Evolutionary conservation across 164 flowering plant species (phyloP), one percentile per base, ranked within the genome.

Genomic region (Umbellularia californica): DNA sequence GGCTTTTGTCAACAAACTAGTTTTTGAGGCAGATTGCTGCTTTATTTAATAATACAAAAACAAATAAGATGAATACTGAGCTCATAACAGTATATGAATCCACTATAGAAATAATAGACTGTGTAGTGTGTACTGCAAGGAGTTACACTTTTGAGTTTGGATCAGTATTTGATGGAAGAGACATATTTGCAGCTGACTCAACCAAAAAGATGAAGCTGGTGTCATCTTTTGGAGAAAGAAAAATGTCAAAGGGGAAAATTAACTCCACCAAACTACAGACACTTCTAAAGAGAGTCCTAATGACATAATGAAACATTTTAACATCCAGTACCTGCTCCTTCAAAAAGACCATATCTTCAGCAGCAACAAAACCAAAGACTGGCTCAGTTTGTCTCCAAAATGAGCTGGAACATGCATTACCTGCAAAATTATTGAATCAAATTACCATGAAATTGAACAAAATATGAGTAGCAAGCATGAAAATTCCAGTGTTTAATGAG

Each of bases 311-410:
- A 15, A 55, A 41, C 47, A 41, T 7, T 41, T 41, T 41, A 41
- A 5, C 47, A 41, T 27, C n/a, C 58, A 72, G 65, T 64, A 89
- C 98, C 93, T 88, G 91, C 77, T 89, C 89, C 83, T 83, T 92
- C 77, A 92, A 76, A 86, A 68, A 85, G 65, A 78, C 69, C 35
- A 89, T 82, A 63, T 89, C 89, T 51, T 65, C 82, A 71, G 86
- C 89, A 68, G 94, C 85, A 69, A 94, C 77, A 75, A 83, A 86
- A 77, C 93, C 81, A 78, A 92, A 91, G 70, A 81, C 71, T 20
- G 85, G 89, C 78, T 94, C 98, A 87, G 88, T 87, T 77, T 85
- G 86, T 82, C 77, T 89, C 98, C 96, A 94, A 77, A 94, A 92
- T 64, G 84, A 20, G 84, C 83, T 82, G 10, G 88, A 76, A 69